phyloP scores from a whole-genome alignment of 305 asterid species.

The Fraxinus angustifolia region DNA sequence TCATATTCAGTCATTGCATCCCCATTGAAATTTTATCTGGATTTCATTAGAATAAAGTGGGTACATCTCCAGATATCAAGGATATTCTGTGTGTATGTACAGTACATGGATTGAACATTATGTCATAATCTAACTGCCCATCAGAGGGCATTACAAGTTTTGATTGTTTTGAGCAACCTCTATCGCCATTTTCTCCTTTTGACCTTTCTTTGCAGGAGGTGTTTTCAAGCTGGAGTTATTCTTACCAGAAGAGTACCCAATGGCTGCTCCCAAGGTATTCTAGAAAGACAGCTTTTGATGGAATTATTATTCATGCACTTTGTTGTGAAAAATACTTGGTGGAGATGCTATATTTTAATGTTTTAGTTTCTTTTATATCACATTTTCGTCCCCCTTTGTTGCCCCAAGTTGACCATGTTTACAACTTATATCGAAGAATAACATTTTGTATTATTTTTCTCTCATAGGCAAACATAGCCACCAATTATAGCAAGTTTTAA shows the following conservation, averaged over 20 bases:
- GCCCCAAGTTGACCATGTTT: background rate
- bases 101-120: background rate
- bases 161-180: constrained; percentile 6
- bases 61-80: background rate
- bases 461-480: background rate
- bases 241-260: constrained; percentile 32
- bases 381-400: background rate
- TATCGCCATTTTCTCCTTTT: background rate
- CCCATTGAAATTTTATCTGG: background rate
- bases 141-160: background rate
- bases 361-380: background rate
- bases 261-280: background rate
- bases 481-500: background rate
- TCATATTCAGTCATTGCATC: background rate
- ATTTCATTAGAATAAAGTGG: background rate
- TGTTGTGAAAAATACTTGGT: background rate
- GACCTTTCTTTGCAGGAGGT: constrained; percentile 54
- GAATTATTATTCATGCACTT: constrained; percentile 6
- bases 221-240: constrained; percentile 95
- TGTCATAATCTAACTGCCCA: background rate
- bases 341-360: background rate
- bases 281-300: background rate
- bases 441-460: background rate
- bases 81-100: background rate
- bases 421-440: background rate